A percentile compares a stretch with the other conserved stretches of the same genome.
Conservation (phyloP, 495 filamentous ascomycete genomes). For the Penicillium roqueforti region DNA sequence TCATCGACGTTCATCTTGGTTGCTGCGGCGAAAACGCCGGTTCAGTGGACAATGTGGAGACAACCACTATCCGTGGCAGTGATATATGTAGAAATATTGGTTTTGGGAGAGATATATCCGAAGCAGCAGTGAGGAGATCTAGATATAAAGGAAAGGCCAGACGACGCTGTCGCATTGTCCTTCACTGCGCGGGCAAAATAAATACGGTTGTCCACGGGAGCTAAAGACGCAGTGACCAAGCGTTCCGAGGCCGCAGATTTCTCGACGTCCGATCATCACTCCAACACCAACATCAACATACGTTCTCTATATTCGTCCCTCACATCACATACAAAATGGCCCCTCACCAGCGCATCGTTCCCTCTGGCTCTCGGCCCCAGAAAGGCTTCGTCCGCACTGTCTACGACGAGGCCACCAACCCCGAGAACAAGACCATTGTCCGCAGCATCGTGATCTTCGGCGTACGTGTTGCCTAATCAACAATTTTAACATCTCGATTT, state of each 20-base stretch:
- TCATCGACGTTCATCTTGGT: constrained; percentile 76
- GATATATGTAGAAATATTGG: neutral
- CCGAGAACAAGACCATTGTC: constrained; percentile 73
- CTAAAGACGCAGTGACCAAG: constrained; percentile 43
- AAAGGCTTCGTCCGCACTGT: constrained; percentile 48
- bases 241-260: constrained; percentile 39
- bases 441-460: constrained; percentile 68
- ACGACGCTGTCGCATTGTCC: constrained; percentile 12
- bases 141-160: neutral
- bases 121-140: neutral
- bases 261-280: constrained; percentile 27
- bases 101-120: neutral
- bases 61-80: neutral
- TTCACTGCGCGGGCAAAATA: constrained; percentile 27
- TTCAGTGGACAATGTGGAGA: neutral
- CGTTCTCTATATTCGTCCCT: constrained; percentile 3
- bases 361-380: constrained; percentile 33
- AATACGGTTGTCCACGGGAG: constrained; percentile 33
- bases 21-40: constrained; percentile 10
- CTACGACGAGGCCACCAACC: constrained; percentile 61
- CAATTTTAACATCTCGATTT: neutral
- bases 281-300: constrained; percentile 9
- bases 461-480: constrained; percentile 45
- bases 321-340: constrained; percentile 31
- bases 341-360: constrained; percentile 40